These are phyloP conservation scores for Apiospora marii DNA, from an alignment of 2,329 filamentous ascomycete genomes.

Conservation along the genomic window DNA sequence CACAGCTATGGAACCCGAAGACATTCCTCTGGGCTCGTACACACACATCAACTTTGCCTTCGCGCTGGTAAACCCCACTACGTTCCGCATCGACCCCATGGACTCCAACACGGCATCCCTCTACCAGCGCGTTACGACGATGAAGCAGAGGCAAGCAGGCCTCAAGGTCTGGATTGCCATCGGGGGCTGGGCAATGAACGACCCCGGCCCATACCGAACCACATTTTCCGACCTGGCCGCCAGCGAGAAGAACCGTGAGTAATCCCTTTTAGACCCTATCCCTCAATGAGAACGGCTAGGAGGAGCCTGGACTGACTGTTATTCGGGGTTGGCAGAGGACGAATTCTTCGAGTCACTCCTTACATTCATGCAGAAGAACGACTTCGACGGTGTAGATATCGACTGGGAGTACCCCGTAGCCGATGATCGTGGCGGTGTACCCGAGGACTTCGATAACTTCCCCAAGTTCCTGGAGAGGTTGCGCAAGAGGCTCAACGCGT, in stretches of 20 bases:
- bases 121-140: constrained; percentile 24
- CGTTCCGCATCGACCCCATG: constrained; percentile 37
- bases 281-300: too few species aligned
- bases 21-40: constrained; percentile 35
- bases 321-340: too few species aligned
- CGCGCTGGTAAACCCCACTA: constrained; percentile 40
- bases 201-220: constrained; percentile 33
- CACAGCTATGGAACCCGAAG: constrained; percentile 34
- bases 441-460: constrained; percentile 32
- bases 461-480: constrained; percentile 56
- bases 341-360: constrained; percentile 28
- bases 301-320: too few species aligned
- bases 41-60: constrained; percentile 48
- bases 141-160: constrained; percentile 35
- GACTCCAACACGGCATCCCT: constrained; percentile 27
- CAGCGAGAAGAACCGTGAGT: constrained; percentile 13
- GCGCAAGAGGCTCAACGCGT: background rate
- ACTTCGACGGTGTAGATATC: constrained; percentile 36
- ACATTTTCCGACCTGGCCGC: constrained; percentile 33
- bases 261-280: background rate
- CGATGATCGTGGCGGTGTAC: constrained; percentile 31
- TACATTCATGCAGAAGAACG: constrained; percentile 31
- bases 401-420: constrained; percentile 49
- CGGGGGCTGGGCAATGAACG: constrained; percentile 46
- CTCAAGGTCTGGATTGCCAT: constrained; percentile 43